Conservation (phyloP, 768 basidiomycete species). For the Mycena haematopus region DNA sequence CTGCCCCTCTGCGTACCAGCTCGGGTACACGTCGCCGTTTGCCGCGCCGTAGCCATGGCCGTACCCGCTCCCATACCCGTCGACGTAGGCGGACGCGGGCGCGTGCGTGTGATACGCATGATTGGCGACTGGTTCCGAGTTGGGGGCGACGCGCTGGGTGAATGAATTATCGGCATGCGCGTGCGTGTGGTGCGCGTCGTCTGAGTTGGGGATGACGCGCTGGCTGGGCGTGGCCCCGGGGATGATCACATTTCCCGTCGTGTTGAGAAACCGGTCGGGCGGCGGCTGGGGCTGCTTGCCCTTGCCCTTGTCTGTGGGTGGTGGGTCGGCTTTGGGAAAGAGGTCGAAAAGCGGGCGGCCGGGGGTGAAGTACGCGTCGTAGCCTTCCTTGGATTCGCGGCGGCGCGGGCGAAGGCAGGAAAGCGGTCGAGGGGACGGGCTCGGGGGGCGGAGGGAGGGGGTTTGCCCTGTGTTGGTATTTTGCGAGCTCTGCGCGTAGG, state of each 20-base stretch:
- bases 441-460: slow-evolving; percentile 65
- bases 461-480: slow-evolving; percentile 45
- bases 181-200: slow-evolving; percentile 29
- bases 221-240: slow-evolving; percentile 40
- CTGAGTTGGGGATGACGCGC: slow-evolving; percentile 35
- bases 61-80: slow-evolving; percentile 44
- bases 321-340: not conserved
- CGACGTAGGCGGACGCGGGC: slow-evolving; percentile 40
- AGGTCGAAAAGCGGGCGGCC: not conserved
- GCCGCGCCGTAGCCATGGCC: slow-evolving; percentile 41
- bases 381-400: slow-evolving; percentile 30
- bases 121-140: slow-evolving; percentile 26
- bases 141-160: slow-evolving; percentile 36
- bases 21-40: not conserved
- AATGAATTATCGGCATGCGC: slow-evolving; percentile 1
- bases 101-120: slow-evolving; percentile 29
- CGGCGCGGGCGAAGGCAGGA: slow-evolving; percentile 46
- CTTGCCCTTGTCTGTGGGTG: slow-evolving; percentile 8
- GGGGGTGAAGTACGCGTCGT: slow-evolving; percentile 22
- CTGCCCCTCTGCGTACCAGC: too few relatives aligned
- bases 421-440: slow-evolving; percentile 55
- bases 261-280: not conserved
- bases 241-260: slow-evolving; percentile 35
- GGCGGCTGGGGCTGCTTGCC: slow-evolving; percentile 20
- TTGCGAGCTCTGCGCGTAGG: slow-evolving; percentile 39